A percentile compares a stretch with the other conserved stretches of the same genome.
Conservation (phyloP, 495 filamentous ascomycete species). For the Aspergillus nanangensis region DNA sequence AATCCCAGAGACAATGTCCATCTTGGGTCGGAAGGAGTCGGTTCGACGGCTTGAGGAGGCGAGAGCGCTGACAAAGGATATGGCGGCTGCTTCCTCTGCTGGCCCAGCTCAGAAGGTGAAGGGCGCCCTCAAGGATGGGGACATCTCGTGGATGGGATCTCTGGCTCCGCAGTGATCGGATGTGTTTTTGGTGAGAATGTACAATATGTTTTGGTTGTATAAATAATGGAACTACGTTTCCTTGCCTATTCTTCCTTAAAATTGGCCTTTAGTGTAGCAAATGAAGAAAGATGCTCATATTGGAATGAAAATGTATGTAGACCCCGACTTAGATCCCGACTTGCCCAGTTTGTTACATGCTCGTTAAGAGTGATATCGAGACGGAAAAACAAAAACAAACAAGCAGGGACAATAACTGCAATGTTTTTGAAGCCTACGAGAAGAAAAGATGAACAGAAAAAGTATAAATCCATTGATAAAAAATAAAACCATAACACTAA, state of each 20-base stretch:
- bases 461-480: conserved; percentile 9
- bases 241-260: too few species aligned
- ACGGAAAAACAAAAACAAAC: too few species aligned
- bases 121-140: conserved; percentile 11
- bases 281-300: too few species aligned
- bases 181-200: background rate
- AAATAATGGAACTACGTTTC: background rate
- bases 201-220: background rate
- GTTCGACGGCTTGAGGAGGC: conserved; percentile 51
- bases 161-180: conserved; percentile 21
- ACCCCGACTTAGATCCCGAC: too few species aligned
- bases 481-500: conserved; percentile 4
- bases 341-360: too few species aligned
- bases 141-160: conserved; percentile 38
- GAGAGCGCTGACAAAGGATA: conserved; percentile 23
- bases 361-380: too few species aligned
- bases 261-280: too few species aligned
- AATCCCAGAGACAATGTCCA: conserved; percentile 52
- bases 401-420: background rate
- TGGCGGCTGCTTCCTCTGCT: conserved; percentile 16
- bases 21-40: conserved; percentile 60
- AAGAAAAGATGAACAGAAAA: background rate
- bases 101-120: conserved; percentile 5
- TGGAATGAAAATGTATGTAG: too few species aligned
- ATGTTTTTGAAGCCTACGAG: background rate